These are phyloP conservation scores for Saksenaea vasiformis DNA, from an alignment of 371 early-diverging fungal species.

Conservation along the genomic window DNA sequence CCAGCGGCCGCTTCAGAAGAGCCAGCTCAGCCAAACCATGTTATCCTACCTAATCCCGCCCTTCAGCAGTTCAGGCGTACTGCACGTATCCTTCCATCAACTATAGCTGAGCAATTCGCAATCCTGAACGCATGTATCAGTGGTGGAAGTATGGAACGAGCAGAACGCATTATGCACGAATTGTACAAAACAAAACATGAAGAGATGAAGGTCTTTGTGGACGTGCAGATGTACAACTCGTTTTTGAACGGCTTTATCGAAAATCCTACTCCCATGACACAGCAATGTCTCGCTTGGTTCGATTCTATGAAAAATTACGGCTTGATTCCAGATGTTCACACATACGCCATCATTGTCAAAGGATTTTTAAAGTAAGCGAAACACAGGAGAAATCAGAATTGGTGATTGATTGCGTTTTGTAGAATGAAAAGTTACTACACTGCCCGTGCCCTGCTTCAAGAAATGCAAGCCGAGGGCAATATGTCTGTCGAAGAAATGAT, in stretches of 20 bases:
- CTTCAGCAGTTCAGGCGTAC: conserved; percentile 26
- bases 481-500: conserved; percentile 44
- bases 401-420: conserved; percentile 5
- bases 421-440: conserved; percentile 57
- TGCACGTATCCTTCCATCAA: conserved; percentile 38
- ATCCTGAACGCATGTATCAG: conserved; percentile 76
- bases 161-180: conserved; percentile 74
- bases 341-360: conserved; percentile 46
- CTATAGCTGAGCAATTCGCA: conserved; percentile 50
- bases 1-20: conserved; percentile 4
- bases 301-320: conserved; percentile 39
- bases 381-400: neutral
- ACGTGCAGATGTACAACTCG: conserved; percentile 79
- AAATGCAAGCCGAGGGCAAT: conserved; percentile 58
- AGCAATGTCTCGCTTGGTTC: conserved; percentile 79
- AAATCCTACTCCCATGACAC: conserved; percentile 46
- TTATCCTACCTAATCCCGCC: conserved; percentile 46
- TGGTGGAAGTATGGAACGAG: conserved; percentile 74
- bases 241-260: conserved; percentile 78
- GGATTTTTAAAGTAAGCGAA: conserved; percentile 67
- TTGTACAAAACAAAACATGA: conserved; percentile 63
- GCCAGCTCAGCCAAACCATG: conserved; percentile 6
- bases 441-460: conserved; percentile 63
- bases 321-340: conserved; percentile 24
- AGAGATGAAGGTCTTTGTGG: conserved; percentile 72